Conservation (phyloP, 306 rosid species). For the Vigna reflexopilosa region DNA sequence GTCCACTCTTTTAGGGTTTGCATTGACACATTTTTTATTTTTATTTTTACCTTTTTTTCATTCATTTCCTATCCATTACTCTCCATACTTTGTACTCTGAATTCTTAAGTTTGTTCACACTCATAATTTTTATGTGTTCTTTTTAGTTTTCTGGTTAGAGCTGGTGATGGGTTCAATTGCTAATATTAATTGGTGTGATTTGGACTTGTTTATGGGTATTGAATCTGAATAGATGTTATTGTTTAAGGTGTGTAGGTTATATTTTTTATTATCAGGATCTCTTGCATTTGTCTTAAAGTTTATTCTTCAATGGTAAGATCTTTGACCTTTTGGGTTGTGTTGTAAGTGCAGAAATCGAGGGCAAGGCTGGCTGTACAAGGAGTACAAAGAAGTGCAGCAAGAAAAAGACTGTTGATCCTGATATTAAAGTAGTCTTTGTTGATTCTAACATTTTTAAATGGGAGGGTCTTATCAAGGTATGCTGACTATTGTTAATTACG, state of each 20-base stretch:
- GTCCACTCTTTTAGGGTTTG: constrained; percentile 42
- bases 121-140: not conserved
- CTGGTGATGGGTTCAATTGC: constrained; percentile 12
- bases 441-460: constrained; percentile 91
- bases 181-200: not conserved
- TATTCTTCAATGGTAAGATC: not conserved
- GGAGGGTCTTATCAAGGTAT: constrained; percentile 91
- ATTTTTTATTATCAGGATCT: constrained; percentile 11
- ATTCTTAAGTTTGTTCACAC: constrained; percentile 18
- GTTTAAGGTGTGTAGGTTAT: not conserved
- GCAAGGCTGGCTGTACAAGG: constrained; percentile 87
- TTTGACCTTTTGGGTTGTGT: not conserved
- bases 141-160: not conserved
- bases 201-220: not conserved
- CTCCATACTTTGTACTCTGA: not conserved
- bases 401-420: constrained; percentile 87
- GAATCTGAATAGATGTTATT: constrained; percentile 9
- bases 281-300: not conserved
- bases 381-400: constrained; percentile 93
- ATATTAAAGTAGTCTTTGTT: constrained; percentile 83
- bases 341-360: constrained; percentile 64
- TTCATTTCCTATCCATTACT: constrained; percentile 29
- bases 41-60: not conserved
- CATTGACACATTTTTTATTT: not conserved
- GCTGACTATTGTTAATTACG: not conserved